Base-by-base conservation (phyloP, 495 filamentous ascomycete species). In the Lophiotrema nucula region DNA sequence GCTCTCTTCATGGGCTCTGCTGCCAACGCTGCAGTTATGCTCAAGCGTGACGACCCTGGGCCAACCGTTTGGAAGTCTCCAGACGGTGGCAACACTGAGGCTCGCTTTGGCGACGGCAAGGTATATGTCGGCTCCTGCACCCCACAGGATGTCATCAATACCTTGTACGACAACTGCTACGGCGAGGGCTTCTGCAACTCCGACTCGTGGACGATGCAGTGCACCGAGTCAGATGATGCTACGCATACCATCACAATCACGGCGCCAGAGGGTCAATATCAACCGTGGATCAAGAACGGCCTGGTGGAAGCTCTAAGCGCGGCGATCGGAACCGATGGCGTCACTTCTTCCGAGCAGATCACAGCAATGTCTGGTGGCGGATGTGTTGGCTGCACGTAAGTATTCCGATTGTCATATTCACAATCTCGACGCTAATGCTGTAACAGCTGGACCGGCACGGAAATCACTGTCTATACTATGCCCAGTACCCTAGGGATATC, bases 361-460 rank as follows among this genome's bases (percentile, higher is more conserved):
- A 18, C 18, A 8, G 21, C 21, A 23, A 23, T 18, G n/a, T 8
- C 8, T 16, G n/a, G n/a, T 16, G 41, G n/a, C 8, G n/a, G 41
- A 8, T 16, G 41, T 45, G 21, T 23, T 45, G 41, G 41, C 41
- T 45, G 41, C 31, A 8, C 31, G 31, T 35, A 35, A 35, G 31
- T 8, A 35, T 15, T 8, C 31, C n/a, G n/a, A n/a, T n/a, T n/a
- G n/a, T n/a, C n/a, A n/a, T n/a, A n/a, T n/a, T n/a, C n/a, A n/a
- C n/a, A n/a, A n/a, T n/a, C n/a, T n/a, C n/a, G n/a, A n/a, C n/a
- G n/a, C n/a, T n/a, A n/a, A n/a, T n/a, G n/a, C n/a, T n/a, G n/a
- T n/a, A n/a, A n/a, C n/a, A 85, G 4, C 80, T 84, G 45, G 83
- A 70, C 27, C 43, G 45, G 33, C 8, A 22, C 18, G 10, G 4